Base-by-base conservation (phyloP, 305 asterid genomes). In the Solanum aculeatissimum region DNA sequence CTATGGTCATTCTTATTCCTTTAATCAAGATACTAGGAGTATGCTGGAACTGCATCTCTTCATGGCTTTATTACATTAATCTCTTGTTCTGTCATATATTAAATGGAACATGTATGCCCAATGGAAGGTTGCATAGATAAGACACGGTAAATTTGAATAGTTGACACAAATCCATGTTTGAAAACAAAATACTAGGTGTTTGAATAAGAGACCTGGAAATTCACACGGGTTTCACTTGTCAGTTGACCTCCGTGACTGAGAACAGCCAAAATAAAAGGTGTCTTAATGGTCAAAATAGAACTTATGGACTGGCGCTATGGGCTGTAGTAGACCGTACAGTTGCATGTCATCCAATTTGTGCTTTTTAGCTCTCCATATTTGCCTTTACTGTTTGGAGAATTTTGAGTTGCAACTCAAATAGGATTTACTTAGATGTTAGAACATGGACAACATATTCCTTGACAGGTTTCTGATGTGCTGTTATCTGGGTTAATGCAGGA, bases 401-500 rank as follows among this genome's bases (percentile, higher is more conserved):
- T 15, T 54, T 77, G 18, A 15, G 47, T 38, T 69, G 62, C 0
- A 27, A 47, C 43, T 8, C 16, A 9, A 77, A 18, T 27, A 51
- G 25, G 19, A 69, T n/a, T 38, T 69, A 10, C 51, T 4, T 38
- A 35, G 78, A 18, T 69, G 40, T 19, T 69, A 19, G 51, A 69
- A 69, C 78, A 69, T 38, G 51, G 47, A 11, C 12, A n/a, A 51
- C 4, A 78, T 27, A 53, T 27, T 78, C 27, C 29, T 51, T 78
- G 29, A 53, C 25, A 53, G 29, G 54, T 74, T 60, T 70, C 6
- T 78, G 68, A 60, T 60, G 68, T 60, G 4, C 25, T 60, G 18
- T 60, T 63, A 45, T 27, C 85, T 86, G 54, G 74, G 10, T 19
- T 40, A 25, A n/a, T 86, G 19, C 90, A 97, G 99, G 92, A 92